These are phyloP conservation scores for Corynespora cassiicola DNA, from an alignment of 2,329 filamentous ascomycete genomes.

Conservation along the genomic window DNA sequence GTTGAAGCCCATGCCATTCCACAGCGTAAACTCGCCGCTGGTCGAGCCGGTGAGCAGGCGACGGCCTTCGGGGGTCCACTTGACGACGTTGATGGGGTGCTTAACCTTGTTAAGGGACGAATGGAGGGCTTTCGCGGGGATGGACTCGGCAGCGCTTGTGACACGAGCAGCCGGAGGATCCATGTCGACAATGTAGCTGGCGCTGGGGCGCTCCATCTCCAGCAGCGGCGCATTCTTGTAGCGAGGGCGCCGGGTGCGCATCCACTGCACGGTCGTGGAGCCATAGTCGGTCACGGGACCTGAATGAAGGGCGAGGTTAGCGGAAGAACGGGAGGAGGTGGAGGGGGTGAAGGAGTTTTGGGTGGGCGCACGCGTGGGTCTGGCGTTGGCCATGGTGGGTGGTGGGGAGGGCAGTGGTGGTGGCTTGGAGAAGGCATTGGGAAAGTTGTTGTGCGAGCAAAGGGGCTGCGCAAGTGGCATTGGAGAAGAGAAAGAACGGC, in stretches of 20 bases:
- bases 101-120: slow-evolving; percentile 99
- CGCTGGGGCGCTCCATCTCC: slow-evolving; percentile 82
- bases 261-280: slow-evolving; percentile 88
- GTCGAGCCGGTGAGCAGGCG: slow-evolving; percentile 90
- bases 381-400: too few species aligned
- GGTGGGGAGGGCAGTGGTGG: too few species aligned
- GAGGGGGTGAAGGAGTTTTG: too few species aligned
- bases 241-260: slow-evolving; percentile 78
- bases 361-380: too few species aligned
- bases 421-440: too few species aligned
- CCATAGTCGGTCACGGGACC: slow-evolving; percentile 94
- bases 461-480: too few species aligned
- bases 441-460: too few species aligned
- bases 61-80: slow-evolving; percentile 96
- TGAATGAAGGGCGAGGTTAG: slow-evolving; percentile 44
- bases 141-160: slow-evolving; percentile 79
- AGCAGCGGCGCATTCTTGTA: slow-evolving; percentile 75
- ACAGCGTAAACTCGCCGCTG: slow-evolving; percentile 96
- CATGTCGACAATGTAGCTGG: slow-evolving; percentile 93
- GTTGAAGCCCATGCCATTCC: slow-evolving; percentile 99
- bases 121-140: slow-evolving; percentile 94
- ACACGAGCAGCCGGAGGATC: slow-evolving; percentile 80
- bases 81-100: slow-evolving; percentile 94
- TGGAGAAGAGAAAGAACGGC: too few species aligned
- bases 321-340: too few species aligned